Percentiles rank a stretch among this genome's conserved stretches.
These are phyloP conservation scores for Apiotrichum mycotoxinovorans DNA, from an alignment of 1,284 basidiomycete genomes.

Conservation along the genomic window DNA sequence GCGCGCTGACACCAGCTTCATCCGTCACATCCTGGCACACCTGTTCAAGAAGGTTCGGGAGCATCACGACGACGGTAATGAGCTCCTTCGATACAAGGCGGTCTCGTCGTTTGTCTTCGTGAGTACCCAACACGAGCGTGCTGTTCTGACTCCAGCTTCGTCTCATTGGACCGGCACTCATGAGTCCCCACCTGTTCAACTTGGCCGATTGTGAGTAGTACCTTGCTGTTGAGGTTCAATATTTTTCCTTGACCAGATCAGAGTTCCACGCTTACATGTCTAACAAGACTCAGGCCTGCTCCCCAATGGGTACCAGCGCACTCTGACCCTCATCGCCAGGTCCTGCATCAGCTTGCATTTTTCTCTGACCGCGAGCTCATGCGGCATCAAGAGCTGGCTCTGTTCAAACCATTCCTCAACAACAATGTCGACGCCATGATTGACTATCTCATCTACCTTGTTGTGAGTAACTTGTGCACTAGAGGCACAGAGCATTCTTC, in stretches of 20 bases:
- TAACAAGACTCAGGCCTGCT: conserved; percentile 15
- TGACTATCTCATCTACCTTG: conserved; percentile 25
- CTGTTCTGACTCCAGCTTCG: conserved; percentile 24
- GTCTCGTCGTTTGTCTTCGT: conserved; percentile 40
- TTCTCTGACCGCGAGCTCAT: conserved; percentile 25
- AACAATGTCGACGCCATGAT: conserved; percentile 26
- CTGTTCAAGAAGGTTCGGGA: conserved; percentile 27
- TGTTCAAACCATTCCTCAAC: conserved; percentile 25
- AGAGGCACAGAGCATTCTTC: background rate
- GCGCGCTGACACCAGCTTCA: conserved; percentile 13
- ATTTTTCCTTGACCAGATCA: no score
- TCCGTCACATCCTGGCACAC: conserved; percentile 26
- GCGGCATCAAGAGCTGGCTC: conserved; percentile 24
- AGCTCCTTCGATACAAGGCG: conserved; percentile 29
- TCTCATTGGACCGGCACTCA: conserved; percentile 35
- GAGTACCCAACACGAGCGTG: background rate
- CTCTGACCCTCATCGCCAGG: conserved; percentile 29
- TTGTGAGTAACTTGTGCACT: background rate
- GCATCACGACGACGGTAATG: conserved; percentile 22
- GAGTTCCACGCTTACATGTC: no score
- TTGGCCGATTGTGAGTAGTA: conserved; percentile 17
- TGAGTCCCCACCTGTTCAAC: conserved; percentile 35
- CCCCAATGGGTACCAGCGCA: conserved; percentile 16
- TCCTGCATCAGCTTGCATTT: conserved; percentile 36
- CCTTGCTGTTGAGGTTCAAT: background rate